phyloP scores from a whole-genome alignment of 208 protist genomes.

The Leishmania gerbilli region DNA sequence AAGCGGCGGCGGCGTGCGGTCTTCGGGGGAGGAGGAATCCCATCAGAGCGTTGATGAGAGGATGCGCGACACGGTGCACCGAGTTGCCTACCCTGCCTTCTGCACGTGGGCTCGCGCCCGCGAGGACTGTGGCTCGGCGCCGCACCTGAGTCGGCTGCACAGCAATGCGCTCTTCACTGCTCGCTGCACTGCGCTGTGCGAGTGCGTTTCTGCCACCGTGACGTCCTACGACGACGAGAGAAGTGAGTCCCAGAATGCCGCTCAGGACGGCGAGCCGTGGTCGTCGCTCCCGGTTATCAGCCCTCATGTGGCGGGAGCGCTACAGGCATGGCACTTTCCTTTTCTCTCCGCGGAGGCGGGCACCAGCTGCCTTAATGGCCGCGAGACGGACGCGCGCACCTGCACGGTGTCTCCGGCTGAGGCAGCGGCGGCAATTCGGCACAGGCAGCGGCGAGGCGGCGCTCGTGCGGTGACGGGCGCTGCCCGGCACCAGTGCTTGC shows the following conservation, averaged over 20 bases:
- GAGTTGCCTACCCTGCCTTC: slow-evolving; percentile 60
- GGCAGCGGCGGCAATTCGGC: neutral
- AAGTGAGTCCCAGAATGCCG: neutral
- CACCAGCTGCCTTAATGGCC: neutral
- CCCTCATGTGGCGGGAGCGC: slow-evolving; percentile 11
- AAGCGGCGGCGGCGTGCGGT: neutral
- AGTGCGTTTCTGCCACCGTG: neutral
- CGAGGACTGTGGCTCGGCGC: slow-evolving; percentile 43
- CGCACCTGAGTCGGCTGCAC: slow-evolving; percentile 49
- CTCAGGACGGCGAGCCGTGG: neutral
- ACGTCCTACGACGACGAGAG: neutral
- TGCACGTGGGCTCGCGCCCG: slow-evolving; percentile 25
- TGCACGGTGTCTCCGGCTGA: neutral
- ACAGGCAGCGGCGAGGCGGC: neutral
- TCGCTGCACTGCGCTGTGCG: slow-evolving; percentile 27
- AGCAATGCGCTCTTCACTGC: slow-evolving; percentile 66
- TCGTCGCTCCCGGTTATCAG: neutral
- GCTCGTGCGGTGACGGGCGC: neutral
- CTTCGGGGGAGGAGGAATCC: neutral
- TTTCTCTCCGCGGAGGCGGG: neutral
- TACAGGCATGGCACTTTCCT: slow-evolving; percentile 8
- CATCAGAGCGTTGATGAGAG: slow-evolving; percentile 12
- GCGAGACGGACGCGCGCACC: neutral
- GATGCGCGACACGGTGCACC: slow-evolving; percentile 57
- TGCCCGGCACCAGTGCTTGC: neutral